Conservation (phyloP, 441 rosid genomes). For the Macaranga tanarius region DNA sequence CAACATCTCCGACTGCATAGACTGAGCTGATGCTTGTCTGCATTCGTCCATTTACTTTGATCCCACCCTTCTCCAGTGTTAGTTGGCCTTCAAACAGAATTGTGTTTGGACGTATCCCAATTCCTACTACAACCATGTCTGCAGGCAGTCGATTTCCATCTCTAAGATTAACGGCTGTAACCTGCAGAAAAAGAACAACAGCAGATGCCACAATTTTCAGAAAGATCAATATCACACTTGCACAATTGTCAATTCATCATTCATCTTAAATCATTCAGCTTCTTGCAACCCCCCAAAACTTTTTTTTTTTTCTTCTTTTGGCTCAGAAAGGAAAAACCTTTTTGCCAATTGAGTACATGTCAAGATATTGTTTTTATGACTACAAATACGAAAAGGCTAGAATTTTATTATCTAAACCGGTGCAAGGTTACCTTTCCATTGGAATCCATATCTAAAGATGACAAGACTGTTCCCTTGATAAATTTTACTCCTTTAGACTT, state of each 20-base stretch:
- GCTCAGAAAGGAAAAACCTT: no score
- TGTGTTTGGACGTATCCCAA: conserved; percentile 92
- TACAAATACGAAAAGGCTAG: no score
- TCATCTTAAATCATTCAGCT: conserved; percentile 1
- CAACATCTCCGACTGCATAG: conserved; percentile 94
- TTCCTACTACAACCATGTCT: conserved; percentile 88
- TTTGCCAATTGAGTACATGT: background rate
- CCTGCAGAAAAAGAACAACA: conserved; percentile 41
- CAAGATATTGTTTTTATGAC: no score
- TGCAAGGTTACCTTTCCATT: conserved; percentile 49
- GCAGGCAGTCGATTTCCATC: conserved; percentile 73
- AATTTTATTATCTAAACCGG: background rate
- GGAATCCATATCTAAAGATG: conserved; percentile 77
- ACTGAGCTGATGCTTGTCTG: conserved; percentile 85
- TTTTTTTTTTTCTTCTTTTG: no score
- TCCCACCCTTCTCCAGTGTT: conserved; percentile 87
- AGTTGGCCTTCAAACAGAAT: conserved; percentile 86
- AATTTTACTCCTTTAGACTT: conserved; percentile 83
- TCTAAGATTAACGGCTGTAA: conserved; percentile 77
- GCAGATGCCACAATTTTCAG: background rate
- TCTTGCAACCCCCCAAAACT: background rate
- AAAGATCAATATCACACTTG: conserved; percentile 1
- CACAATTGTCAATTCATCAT: no score
- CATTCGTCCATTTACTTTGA: conserved; percentile 76
- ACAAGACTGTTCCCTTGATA: conserved; percentile 80